These are phyloP conservation scores for Phytophthora megakarya DNA, from an alignment of 352 stramenopile species.

Conservation along the genomic window DNA sequence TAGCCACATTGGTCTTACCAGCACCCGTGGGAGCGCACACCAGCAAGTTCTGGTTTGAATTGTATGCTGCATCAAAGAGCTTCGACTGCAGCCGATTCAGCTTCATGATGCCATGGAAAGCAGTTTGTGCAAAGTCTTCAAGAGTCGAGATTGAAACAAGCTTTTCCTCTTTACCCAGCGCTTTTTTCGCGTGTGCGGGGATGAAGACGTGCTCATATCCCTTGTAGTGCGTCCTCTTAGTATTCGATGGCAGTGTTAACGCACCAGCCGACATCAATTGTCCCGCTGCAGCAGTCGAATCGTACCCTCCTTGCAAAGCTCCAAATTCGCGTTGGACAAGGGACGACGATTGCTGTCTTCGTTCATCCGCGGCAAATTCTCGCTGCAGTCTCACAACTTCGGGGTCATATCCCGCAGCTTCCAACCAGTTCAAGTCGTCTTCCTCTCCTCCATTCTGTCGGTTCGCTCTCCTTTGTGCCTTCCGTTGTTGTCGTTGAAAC, in stretches of 20 bases:
- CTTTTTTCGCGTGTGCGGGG: constrained; percentile 67
- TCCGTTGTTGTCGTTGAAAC: constrained; percentile 51
- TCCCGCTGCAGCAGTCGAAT: constrained; percentile 64
- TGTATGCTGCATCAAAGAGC: constrained; percentile 96
- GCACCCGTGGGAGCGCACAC: constrained; percentile 93
- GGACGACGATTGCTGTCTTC: constrained; percentile 64
- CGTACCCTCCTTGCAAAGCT: constrained; percentile 66
- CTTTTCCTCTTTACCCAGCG: constrained; percentile 55
- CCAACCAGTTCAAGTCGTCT: constrained; percentile 69
- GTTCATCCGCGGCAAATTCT: constrained; percentile 72
- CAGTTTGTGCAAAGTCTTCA: constrained; percentile 77
- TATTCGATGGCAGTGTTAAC: constrained; percentile 58
- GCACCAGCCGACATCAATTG: constrained; percentile 64
- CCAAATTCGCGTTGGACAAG: constrained; percentile 81
- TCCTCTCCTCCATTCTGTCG: constrained; percentile 42
- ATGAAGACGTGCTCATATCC: constrained; percentile 88
- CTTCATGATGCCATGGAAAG: constrained; percentile 71
- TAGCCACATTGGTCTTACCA: constrained; percentile 99
- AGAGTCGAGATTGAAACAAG: constrained; percentile 70
- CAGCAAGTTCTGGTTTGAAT: constrained; percentile 97
- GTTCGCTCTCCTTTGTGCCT: constrained; percentile 60
- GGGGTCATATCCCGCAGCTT: constrained; percentile 77
- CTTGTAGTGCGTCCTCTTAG: constrained; percentile 79
- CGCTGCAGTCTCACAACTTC: constrained; percentile 77
- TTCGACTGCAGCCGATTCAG: constrained; percentile 99